A percentile compares a stretch with the other conserved stretches of the same genome.
phyloP scores from a whole-genome alignment of 75 land plant genomes.

The Larix kaempferi region DNA sequence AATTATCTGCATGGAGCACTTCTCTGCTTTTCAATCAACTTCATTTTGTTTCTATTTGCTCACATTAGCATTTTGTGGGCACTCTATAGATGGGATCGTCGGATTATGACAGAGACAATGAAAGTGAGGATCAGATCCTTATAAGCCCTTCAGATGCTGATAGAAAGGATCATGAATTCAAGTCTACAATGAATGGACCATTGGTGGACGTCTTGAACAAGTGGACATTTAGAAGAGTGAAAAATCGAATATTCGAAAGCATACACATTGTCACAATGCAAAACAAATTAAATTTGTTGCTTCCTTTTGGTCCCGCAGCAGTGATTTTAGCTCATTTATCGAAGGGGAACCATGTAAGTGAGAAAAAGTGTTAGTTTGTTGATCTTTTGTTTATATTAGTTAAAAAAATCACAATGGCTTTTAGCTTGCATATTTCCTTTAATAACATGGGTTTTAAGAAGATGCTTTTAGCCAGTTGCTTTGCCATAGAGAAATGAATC shows the following conservation, averaged over 20 bases:
- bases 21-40: background rate
- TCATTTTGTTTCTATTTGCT: background rate
- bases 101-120: conserved; percentile 18
- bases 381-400: background rate
- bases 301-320: conserved; percentile 28
- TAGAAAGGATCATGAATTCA: conserved; percentile 11
- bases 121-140: conserved; percentile 31
- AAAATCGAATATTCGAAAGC: conserved; percentile 16
- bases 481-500: conserved; percentile 2
- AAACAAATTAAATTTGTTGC: conserved; percentile 18
- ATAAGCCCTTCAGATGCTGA: conserved; percentile 9
- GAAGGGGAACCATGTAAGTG: conserved; percentile 17
- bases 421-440: background rate
- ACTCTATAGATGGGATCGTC: conserved; percentile 20
- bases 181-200: background rate
- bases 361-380: background rate
- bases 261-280: conserved; percentile 24
- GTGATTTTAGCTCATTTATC: conserved; percentile 24
- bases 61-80: background rate
- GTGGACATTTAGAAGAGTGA: conserved; percentile 2
- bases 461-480: background rate
- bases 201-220: background rate
- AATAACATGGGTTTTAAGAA: background rate
- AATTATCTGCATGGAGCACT: background rate
- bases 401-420: background rate